phyloP scores from a whole-genome alignment of 1,284 basidiomycete species.

The Nidula niveotomentosa region DNA sequence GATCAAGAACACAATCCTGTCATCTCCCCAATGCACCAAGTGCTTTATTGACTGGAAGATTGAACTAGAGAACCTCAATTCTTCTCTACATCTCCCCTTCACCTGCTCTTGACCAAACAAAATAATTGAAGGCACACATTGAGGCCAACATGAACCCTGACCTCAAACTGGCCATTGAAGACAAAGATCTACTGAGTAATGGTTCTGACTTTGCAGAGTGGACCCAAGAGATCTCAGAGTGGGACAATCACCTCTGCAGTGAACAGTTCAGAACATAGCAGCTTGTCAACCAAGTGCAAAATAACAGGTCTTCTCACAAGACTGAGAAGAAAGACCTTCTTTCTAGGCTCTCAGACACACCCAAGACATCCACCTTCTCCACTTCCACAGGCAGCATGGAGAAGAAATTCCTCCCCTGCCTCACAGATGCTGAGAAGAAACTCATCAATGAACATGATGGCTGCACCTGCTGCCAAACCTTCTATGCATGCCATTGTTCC shows the following conservation, averaged over 20 bases:
- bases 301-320: neutral
- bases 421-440: neutral
- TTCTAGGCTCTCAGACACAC: neutral
- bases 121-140: neutral
- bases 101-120: no score
- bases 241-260: neutral
- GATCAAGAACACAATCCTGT: conserved; percentile 9
- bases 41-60: no score
- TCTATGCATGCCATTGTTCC: conserved; percentile 14
- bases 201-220: neutral
- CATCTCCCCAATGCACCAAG: conserved; percentile 3
- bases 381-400: neutral
- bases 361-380: neutral
- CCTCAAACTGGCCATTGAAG: neutral
- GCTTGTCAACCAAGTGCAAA: neutral
- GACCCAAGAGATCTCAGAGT: neutral
- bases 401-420: neutral
- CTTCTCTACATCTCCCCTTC: no score
- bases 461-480: conserved; percentile 3
- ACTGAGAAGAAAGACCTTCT: neutral
- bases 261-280: neutral
- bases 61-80: conserved; percentile 12
- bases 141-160: neutral
- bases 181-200: neutral
- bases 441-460: neutral